These are phyloP conservation scores for Ceratocystis cacaofunesta DNA, from an alignment of 2,329 filamentous ascomycete genomes.

Conservation along the genomic window DNA sequence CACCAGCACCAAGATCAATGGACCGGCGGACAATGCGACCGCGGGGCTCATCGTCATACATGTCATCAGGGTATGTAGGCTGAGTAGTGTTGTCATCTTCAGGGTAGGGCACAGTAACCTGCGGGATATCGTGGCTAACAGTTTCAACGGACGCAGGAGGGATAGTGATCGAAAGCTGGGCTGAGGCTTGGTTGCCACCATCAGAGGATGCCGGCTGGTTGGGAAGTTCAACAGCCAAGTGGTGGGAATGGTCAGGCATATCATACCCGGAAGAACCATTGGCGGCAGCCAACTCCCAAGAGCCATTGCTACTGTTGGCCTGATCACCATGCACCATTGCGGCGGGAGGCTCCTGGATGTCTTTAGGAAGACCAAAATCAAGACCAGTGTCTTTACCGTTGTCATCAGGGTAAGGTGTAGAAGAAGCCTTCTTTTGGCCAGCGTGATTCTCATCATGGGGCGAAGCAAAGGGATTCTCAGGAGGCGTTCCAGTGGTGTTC, in stretches of 20 bases:
- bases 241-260: constrained; percentile 13
- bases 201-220: not conserved
- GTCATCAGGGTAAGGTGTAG: constrained; percentile 25
- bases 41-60: constrained; percentile 23
- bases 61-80: constrained; percentile 10
- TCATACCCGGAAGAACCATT: constrained; percentile 13
- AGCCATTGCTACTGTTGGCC: constrained; percentile 18
- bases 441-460: constrained; percentile 11
- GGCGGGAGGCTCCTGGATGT: constrained; percentile 27
- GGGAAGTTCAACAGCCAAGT: constrained; percentile 10
- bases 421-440: not conserved
- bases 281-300: constrained; percentile 14
- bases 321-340: constrained; percentile 22
- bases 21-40: constrained; percentile 25
- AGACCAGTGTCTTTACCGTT: constrained; percentile 18
- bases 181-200: not conserved
- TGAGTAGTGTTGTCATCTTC: constrained; percentile 18
- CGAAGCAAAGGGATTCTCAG: constrained; percentile 16
- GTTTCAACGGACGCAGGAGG: not conserved
- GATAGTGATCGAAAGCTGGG: constrained; percentile 12
- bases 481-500: not conserved
- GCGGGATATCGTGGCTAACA: constrained; percentile 16
- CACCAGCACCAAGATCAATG: constrained; percentile 20
- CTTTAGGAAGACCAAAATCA: constrained; percentile 19
- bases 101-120: constrained; percentile 11